Conservation (phyloP, 768 basidiomycete species). For the Fibroporia radiculosa region DNA sequence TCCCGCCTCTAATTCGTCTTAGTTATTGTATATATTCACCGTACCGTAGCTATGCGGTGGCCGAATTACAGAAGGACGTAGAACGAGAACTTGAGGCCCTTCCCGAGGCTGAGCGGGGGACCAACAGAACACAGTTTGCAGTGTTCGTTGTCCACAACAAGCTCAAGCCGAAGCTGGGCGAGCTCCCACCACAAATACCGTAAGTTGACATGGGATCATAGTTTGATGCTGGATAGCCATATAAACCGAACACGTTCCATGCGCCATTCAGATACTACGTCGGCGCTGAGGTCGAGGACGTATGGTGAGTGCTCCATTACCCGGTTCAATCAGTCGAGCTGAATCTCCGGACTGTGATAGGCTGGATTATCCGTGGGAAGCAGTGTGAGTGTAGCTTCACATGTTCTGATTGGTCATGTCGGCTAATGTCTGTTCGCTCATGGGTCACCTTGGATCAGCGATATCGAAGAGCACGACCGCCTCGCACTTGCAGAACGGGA, state of each 20-base stretch:
- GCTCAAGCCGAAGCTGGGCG: constrained; percentile 75
- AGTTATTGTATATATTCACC: not conserved
- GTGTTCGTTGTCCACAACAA: constrained; percentile 97
- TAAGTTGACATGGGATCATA: constrained; percentile 27
- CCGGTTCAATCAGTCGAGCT: constrained; percentile 4
- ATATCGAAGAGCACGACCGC: constrained; percentile 72
- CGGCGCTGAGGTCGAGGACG: constrained; percentile 65
- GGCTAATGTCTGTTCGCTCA: constrained; percentile 1
- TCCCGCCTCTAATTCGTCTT: too few relatives aligned
- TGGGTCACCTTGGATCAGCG: constrained; percentile 29
- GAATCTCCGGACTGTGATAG: constrained; percentile 27
- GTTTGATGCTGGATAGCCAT: constrained; percentile 1
- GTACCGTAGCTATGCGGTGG: constrained; percentile 71
- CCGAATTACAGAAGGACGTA: constrained; percentile 86
- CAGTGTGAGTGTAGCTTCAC: constrained; percentile 38
- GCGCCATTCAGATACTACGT: constrained; percentile 53
- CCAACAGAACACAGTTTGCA: constrained; percentile 67
- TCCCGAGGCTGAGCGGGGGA: constrained; percentile 70
- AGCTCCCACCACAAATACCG: constrained; percentile 60
- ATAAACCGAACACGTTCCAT: constrained; percentile 17
- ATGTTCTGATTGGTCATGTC: constrained; percentile 12
- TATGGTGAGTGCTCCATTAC: constrained; percentile 47
- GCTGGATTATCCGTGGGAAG: constrained; percentile 86
- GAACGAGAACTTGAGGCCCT: constrained; percentile 55
- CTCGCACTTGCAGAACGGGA: constrained; percentile 32